Evolutionary conservation across 148 eudicot genomes (phyloP).

Genomic region (Chenopodium formosanum): DNA sequence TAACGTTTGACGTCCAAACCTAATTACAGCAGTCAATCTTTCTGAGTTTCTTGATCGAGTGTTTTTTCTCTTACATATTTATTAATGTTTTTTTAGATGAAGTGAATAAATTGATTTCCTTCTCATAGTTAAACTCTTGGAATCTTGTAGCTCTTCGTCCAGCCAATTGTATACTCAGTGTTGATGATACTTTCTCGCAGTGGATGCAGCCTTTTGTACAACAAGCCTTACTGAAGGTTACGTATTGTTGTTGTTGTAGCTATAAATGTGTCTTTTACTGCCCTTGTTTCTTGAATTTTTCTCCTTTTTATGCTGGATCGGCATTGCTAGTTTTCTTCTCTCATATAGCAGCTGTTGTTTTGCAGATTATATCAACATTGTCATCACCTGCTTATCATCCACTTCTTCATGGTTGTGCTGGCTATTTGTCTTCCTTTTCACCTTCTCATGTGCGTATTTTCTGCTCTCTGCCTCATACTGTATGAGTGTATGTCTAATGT

Average conservation of each 20-base stretch:
- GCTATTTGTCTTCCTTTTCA: constrained; percentile 73
- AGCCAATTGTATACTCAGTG: constrained; percentile 39
- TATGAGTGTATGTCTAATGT: neutral
- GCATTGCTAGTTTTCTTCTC: constrained; percentile 6
- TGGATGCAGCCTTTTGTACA: constrained; percentile 78
- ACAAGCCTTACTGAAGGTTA: constrained; percentile 71
- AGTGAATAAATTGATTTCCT: neutral
- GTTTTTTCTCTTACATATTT: too few species aligned
- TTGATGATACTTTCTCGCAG: constrained; percentile 60
- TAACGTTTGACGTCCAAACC: neutral
- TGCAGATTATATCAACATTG: constrained; percentile 77
- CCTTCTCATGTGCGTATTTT: constrained; percentile 66
- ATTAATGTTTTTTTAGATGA: too few species aligned
- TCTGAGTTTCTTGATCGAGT: neutral
- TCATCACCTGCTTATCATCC: constrained; percentile 58
- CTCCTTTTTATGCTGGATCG: neutral
- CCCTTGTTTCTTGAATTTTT: neutral
- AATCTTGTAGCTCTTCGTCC: constrained; percentile 73
- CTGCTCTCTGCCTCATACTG: constrained; percentile 11
- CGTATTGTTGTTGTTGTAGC: constrained; percentile 1
- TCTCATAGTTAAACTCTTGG: constrained; percentile 5
- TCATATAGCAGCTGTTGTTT: constrained; percentile 21
- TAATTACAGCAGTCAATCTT: neutral
- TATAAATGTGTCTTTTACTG: neutral
- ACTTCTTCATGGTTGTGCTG: constrained; percentile 73